phyloP scores from a whole-genome alignment of 352 stramenopile species.

The Globisporangium orthogonon region DNA sequence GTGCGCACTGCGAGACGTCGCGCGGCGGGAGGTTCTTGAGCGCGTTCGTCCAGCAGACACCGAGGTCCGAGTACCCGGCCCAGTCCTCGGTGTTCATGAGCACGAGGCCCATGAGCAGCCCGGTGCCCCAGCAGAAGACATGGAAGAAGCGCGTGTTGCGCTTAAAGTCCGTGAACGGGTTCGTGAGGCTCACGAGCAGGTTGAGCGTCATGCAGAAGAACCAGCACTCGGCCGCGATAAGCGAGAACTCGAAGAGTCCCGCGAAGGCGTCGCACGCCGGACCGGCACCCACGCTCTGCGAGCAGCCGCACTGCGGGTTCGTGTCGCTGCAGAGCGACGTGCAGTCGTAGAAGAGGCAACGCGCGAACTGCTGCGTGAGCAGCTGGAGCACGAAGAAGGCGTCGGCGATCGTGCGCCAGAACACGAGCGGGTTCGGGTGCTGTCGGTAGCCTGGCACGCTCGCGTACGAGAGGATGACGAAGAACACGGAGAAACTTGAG shows the following conservation, averaged over 20 bases:
- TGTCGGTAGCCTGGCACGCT: slow-evolving; percentile 76
- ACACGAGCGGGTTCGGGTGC: slow-evolving; percentile 85
- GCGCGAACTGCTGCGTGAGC: slow-evolving; percentile 73
- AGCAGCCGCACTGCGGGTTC: slow-evolving; percentile 79
- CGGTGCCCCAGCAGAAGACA: slow-evolving; percentile 74
- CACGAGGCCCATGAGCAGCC: slow-evolving; percentile 51
- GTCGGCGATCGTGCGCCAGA: slow-evolving; percentile 85
- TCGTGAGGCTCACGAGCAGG: slow-evolving; percentile 81
- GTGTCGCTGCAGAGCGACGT: slow-evolving; percentile 59
- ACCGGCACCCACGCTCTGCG: slow-evolving; percentile 26
- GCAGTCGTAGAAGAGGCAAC: slow-evolving; percentile 77
- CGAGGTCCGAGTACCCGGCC: slow-evolving; percentile 80
- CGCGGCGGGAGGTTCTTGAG: slow-evolving; percentile 51
- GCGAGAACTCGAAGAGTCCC: slow-evolving; percentile 79
- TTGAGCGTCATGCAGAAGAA: slow-evolving; percentile 90
- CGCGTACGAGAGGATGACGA: slow-evolving; percentile 80
- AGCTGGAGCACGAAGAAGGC: slow-evolving; percentile 80
- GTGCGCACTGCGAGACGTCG: slow-evolving; percentile 20
- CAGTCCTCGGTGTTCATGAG: slow-evolving; percentile 72
- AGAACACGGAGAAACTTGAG: slow-evolving; percentile 80
- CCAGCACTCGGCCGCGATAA: slow-evolving; percentile 82
- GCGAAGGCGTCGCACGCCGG: slow-evolving; percentile 70
- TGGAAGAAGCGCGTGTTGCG: slow-evolving; percentile 81
- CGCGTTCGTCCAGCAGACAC: slow-evolving; percentile 85
- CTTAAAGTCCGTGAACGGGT: slow-evolving; percentile 89